Conservation (phyloP, 305 asterid species). For the Euphrasia arctica region DNA sequence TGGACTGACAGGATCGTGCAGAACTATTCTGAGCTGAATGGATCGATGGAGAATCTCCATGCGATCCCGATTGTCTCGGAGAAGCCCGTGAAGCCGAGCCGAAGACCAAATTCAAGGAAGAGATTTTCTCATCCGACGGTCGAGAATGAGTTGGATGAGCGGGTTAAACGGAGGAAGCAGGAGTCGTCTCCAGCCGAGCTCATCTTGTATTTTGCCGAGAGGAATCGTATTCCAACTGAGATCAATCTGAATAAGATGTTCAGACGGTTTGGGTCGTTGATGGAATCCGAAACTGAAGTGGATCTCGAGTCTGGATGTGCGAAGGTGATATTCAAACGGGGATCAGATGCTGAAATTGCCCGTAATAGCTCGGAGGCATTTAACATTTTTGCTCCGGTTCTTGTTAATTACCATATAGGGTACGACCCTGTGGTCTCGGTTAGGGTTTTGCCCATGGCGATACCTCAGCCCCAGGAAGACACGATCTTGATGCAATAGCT, state of each 20-base stretch:
- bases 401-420: conserved; percentile 62
- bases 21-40: conserved; percentile 24
- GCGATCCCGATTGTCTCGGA: too few relatives aligned
- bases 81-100: conserved; percentile 44
- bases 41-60: too few relatives aligned
- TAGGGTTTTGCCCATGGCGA: conserved; percentile 36
- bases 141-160: too few relatives aligned
- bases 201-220: conserved; percentile 56
- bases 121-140: background rate
- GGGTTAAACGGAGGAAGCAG: conserved; percentile 28
- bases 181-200: conserved; percentile 75
- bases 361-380: conserved; percentile 59
- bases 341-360: conserved; percentile 87
- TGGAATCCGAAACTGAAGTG: conserved; percentile 85
- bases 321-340: conserved; percentile 72
- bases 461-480: conserved; percentile 27
- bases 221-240: conserved; percentile 58
- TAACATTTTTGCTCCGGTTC: conserved; percentile 67
- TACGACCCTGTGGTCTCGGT: conserved; percentile 59
- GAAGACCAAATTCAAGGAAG: conserved; percentile 26
- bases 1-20: conserved; percentile 87
- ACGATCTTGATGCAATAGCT: background rate
- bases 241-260: conserved; percentile 65
- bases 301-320: conserved; percentile 62
- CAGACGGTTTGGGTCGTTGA: conserved; percentile 80